Base-by-base conservation (phyloP, 2,329 filamentous ascomycete species). In the Trichoderma sp. region DNA sequence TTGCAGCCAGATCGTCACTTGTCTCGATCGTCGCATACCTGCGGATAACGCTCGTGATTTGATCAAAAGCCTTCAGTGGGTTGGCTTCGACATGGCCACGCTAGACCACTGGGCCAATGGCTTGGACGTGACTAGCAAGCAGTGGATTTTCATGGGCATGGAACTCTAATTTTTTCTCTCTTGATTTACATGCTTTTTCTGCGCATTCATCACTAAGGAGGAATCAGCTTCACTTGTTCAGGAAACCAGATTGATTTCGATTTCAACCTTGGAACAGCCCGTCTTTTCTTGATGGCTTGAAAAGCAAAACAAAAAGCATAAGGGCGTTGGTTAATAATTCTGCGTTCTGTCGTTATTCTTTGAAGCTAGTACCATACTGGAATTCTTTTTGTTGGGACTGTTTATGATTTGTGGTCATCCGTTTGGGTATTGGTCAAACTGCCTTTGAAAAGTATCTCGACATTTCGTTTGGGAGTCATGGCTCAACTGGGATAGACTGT, bases 91-190 rank as follows among this genome's bases (percentile, higher is more conserved):
- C 76, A 86, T 94, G 72, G 89, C 88, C 59, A 94, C 92, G 27
- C 84, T 97, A 52, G 90, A 93, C 72, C 86, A 88, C 73, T 97
- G 93, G 90, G 86, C 87, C 17, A 81, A 84, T 54, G 83, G 84
- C 45, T 77, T 85, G 65, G 87, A 91, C 70, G 85, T 90, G 64
- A 88, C 91, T 60, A 97, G 93, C 80, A 82, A 89, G 63, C 84
- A 84, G 74, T 97, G 94, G 94, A 79, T 97, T 68, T 93, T 96
- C 77, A 88, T 97, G 84, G 89, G 89, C 70, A 95, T 97, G 89
- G 93, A 97, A 78, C 82, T 94, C 68, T 97, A 85, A 77, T 82
- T 92, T 70, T 68, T 54, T 54, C 29, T 22, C 19, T 53, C 4
- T 50, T 5, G 53, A 25, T 67, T 60, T 45, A 53, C 1, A 4